Conservation (phyloP, 345 rosid genomes). For the Noccaea caerulescens region DNA sequence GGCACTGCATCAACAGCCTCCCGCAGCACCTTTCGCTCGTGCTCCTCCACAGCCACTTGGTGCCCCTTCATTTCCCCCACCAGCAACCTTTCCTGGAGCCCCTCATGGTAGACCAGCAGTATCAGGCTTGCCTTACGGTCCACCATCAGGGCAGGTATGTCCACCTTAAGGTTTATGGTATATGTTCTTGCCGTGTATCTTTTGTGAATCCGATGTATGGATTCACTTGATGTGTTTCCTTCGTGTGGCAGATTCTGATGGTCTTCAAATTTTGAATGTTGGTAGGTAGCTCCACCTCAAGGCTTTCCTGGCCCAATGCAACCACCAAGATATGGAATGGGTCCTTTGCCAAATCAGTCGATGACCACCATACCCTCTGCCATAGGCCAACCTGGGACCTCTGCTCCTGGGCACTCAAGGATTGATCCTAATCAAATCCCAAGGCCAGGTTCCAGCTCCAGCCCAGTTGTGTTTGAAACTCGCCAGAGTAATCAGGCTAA, state of each 20-base stretch:
- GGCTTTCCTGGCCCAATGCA: slow-evolving; percentile 63
- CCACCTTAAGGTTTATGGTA: slow-evolving; percentile 52
- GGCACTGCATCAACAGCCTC: slow-evolving; percentile 57
- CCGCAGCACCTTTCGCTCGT: slow-evolving; percentile 47
- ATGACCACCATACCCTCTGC: slow-evolving; percentile 81
- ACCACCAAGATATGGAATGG: slow-evolving; percentile 79
- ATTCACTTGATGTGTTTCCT: slow-evolving; percentile 39
- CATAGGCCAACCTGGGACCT: slow-evolving; percentile 75
- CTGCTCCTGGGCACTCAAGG: slow-evolving; percentile 71
- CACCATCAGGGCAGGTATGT: slow-evolving; percentile 60
- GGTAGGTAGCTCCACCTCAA: slow-evolving; percentile 64
- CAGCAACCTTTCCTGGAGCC: slow-evolving; percentile 52
- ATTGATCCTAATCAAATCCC: slow-evolving; percentile 98
- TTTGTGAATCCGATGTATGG: background rate
- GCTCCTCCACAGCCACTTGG: slow-evolving; percentile 58
- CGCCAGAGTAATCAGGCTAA: slow-evolving; percentile 87
- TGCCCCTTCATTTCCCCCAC: slow-evolving; percentile 49
- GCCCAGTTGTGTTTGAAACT: slow-evolving; percentile 72
- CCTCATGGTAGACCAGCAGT: slow-evolving; percentile 56
- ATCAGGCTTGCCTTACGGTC: slow-evolving; percentile 63
- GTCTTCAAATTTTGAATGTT: slow-evolving; percentile 42
- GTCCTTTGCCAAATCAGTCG: slow-evolving; percentile 78
- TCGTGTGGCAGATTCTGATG: slow-evolving; percentile 38
- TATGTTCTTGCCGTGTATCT: slow-evolving; percentile 30
- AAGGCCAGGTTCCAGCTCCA: slow-evolving; percentile 80